phyloP scores from a whole-genome alignment of 129 eudicot genomes.

The Helianthus tuberosus region DNA sequence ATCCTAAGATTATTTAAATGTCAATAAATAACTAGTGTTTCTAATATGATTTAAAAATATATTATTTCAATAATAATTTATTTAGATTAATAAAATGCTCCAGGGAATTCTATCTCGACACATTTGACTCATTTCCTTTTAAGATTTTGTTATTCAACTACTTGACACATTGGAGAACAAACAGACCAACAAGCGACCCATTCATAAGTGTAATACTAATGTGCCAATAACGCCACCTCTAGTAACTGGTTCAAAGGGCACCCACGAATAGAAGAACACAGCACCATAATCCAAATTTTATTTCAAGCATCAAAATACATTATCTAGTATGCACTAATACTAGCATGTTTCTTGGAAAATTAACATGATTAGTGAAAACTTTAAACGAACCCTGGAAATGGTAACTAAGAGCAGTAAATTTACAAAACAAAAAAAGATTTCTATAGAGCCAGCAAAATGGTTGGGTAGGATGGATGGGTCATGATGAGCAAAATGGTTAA shows the following conservation, averaged over 20 bases:
- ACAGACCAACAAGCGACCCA: background rate
- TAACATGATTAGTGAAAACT: background rate
- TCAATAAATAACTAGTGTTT: background rate
- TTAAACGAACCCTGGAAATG: background rate
- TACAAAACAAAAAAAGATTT: background rate
- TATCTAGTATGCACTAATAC: background rate
- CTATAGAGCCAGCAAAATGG: background rate
- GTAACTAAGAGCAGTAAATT: background rate
- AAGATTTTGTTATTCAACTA: background rate
- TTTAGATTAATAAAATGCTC: background rate
- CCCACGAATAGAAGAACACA: background rate
- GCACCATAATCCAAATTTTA: background rate
- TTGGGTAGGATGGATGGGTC: background rate
- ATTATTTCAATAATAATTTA: no score
- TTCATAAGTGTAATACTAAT: background rate
- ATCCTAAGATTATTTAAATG: background rate
- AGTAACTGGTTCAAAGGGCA: background rate
- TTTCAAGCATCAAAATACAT: background rate
- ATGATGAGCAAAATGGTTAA: background rate
- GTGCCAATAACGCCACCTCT: background rate
- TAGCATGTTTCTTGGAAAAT: background rate
- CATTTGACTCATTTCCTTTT: background rate
- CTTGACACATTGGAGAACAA: background rate
- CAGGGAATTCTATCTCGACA: background rate
- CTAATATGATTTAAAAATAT: no score